Percentiles rank a stretch among this genome's conserved stretches.
These are phyloP conservation scores for Phialophora expanda DNA, from an alignment of 2,329 filamentous ascomycete genomes.

Conservation along the genomic window DNA sequence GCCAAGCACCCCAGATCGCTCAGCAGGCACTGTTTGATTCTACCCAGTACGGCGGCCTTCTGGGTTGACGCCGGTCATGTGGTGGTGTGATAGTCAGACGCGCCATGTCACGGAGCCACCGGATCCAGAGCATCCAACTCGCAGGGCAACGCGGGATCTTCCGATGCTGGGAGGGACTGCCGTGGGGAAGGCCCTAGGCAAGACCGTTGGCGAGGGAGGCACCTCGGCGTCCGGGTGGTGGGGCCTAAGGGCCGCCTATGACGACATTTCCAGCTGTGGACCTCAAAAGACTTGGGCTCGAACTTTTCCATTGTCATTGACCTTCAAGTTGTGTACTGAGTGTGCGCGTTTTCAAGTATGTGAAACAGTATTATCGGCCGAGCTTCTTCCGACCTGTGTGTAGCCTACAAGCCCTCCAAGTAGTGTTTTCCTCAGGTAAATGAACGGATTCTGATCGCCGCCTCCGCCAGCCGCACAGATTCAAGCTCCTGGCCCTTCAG, in stretches of 20 bases:
- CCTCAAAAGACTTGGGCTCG: neutral
- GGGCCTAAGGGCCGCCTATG: neutral
- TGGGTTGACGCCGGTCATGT: constrained; percentile 4
- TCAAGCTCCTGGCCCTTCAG: constrained; percentile 41
- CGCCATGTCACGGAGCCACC: neutral
- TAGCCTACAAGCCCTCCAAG: neutral
- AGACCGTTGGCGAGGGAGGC: neutral
- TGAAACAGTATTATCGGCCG: neutral
- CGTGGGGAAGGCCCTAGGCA: neutral
- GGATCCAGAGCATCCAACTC: too few relatives aligned
- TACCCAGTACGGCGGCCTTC: neutral
- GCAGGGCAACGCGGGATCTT: neutral
- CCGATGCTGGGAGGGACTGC: neutral
- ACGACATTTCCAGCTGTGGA: neutral
- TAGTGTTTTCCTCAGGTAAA: constrained; percentile 13
- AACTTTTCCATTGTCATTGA: neutral
- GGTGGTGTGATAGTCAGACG: constrained; percentile 5
- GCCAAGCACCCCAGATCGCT: neutral
- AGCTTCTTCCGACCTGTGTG: neutral
- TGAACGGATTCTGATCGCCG: constrained; percentile 31
- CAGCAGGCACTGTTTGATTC: constrained; percentile 5
- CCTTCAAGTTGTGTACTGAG: neutral
- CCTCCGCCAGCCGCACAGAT: constrained; percentile 39
- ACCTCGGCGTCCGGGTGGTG: neutral
- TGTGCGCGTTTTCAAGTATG: neutral